Conservation (phyloP, 768 basidiomycete species). For the Gymnopilus dilepis region DNA sequence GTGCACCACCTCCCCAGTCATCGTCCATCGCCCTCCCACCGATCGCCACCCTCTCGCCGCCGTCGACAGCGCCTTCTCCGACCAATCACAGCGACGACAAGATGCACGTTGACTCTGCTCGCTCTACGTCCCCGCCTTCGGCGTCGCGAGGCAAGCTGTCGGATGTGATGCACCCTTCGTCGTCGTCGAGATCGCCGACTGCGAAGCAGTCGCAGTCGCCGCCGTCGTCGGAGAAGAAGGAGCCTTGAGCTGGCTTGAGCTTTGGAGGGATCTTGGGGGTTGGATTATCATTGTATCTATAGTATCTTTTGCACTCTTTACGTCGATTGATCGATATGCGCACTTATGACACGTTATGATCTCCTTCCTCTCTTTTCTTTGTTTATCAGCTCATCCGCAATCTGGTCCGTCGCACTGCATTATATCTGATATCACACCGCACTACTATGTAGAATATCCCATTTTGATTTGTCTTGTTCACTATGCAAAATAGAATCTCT, state of each 20-base stretch:
- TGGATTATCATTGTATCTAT: slow-evolving; percentile 13
- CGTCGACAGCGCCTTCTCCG: slow-evolving; percentile 62
- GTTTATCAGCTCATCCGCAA: not conserved
- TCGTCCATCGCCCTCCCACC: slow-evolving; percentile 69
- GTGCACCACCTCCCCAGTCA: slow-evolving; percentile 31
- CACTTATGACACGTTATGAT: slow-evolving; percentile 22
- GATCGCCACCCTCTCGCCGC: slow-evolving; percentile 70
- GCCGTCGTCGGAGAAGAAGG: slow-evolving; percentile 52
- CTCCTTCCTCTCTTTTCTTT: not conserved
- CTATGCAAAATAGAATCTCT: slow-evolving; percentile 9
- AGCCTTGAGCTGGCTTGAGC: slow-evolving; percentile 22
- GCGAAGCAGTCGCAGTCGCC: slow-evolving; percentile 62
- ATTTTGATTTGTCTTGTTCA: not conserved
- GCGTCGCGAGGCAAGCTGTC: slow-evolving; percentile 58
- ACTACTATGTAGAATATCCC: slow-evolving; percentile 3
- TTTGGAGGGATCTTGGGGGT: too few relatives aligned
- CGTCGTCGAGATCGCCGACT: slow-evolving; percentile 56
- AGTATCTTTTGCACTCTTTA: slow-evolving; percentile 8
- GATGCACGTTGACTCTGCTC: slow-evolving; percentile 54
- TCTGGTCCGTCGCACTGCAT: not conserved
- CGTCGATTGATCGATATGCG: too few relatives aligned
- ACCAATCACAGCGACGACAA: slow-evolving; percentile 50
- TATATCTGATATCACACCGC: not conserved
- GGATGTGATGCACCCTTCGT: slow-evolving; percentile 53
- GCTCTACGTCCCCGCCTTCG: slow-evolving; percentile 55